Evolutionary conservation across 2,329 filamentous ascomycete genomes (phyloP), one percentile per base, ranked within the genome.

Genomic region (Tolypocladium tundrense): DNA sequence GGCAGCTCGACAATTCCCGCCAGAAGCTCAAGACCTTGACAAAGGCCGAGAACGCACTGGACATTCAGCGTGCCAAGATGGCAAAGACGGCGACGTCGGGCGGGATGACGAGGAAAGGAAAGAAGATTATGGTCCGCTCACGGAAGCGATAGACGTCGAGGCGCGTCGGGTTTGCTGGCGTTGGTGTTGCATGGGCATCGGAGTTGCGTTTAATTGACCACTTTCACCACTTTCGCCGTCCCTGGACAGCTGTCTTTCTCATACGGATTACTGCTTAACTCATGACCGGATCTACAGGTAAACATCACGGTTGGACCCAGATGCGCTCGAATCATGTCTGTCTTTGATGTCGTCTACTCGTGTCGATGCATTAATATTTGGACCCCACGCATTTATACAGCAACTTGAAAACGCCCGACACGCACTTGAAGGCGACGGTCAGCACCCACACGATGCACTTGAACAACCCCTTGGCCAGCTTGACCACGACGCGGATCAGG

Each of bases 41-140:
- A n/a, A 73, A 77, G 27, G 80, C 83, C 31, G 84, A 87, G 70
- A 71, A 75, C 43, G 73, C 79, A 63, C 73, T 87, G 33, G 83
- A 84, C 60, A 60, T 83, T 57, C 82, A 86, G 69, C 75, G 79
- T 59, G 80, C 82, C 21, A 82, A 79, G 68, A 87, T 86, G 83
- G 82, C 82, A 41, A 87, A 87, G 75, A 85, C 83, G 62, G 75
- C 80, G 10, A 86, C 83, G 2, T 78, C 80, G 7, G 82, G 81
- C 42, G 82, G 82, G 16, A 66, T 76, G n/a, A 85, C 80, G 35
- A 84, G 83, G 68, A 75, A 75, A 43, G 84, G 84, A 31, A 80
- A 80, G 70, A 86, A 83, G 73, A 79, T 85, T 61, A 85, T 84
- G 75, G 77, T 86, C 57, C 78, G 81, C 61, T 77, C 82, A 69